phyloP scores from a whole-genome alignment of 2,329 filamentous ascomycete genomes.

The Pseudogymnoascus sp. region DNA sequence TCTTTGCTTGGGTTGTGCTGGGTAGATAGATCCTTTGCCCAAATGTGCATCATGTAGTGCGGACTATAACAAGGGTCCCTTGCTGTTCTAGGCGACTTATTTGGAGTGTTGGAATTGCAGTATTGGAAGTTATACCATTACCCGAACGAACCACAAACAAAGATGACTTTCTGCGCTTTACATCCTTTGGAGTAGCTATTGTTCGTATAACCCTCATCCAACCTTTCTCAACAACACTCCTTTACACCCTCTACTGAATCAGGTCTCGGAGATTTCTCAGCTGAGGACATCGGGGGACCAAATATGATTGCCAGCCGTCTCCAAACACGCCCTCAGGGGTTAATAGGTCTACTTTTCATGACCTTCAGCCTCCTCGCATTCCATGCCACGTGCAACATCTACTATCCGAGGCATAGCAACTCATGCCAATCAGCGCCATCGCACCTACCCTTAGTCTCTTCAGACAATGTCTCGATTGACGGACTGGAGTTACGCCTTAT shows the following conservation, averaged over 20 bases:
- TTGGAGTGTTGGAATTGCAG: background rate
- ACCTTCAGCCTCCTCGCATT: background rate
- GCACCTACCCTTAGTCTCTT: background rate
- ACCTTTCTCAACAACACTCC: background rate
- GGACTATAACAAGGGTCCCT: background rate
- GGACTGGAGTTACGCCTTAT: background rate
- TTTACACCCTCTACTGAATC: background rate
- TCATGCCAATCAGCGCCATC: background rate
- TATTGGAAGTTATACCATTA: background rate
- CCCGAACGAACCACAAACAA: background rate
- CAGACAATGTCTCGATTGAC: background rate
- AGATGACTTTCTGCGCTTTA: background rate
- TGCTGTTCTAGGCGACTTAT: background rate
- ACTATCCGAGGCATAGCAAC: background rate
- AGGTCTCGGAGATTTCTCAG: background rate
- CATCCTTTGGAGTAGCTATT: background rate
- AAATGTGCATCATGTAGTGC: background rate
- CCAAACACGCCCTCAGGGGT: background rate
- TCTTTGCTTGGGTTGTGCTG: background rate
- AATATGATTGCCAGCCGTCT: background rate
- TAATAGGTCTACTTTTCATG: background rate
- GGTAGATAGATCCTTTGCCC: background rate
- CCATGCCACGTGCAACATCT: background rate
- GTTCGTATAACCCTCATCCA: background rate
- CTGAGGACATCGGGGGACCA: background rate